A percentile compares a stretch with the other conserved stretches of the same genome.
These are phyloP conservation scores for Blastobotrys persicus DNA, from an alignment of 1,139 yeast species.

Conservation along the genomic window DNA sequence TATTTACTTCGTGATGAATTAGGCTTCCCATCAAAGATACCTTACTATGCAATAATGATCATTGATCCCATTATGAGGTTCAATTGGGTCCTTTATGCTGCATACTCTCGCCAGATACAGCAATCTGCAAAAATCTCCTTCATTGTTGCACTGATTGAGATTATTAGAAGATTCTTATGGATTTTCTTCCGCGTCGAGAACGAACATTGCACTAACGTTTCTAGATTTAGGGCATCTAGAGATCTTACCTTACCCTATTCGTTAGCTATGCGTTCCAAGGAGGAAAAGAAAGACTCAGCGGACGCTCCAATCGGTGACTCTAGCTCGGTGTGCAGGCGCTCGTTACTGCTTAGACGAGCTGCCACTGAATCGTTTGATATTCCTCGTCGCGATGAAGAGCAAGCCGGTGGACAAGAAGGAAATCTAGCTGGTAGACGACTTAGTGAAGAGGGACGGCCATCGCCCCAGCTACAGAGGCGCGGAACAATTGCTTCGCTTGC, in stretches of 20 bases:
- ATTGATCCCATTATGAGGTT: slow-evolving; percentile 72
- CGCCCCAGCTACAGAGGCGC: slow-evolving; percentile 10
- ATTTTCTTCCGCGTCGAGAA: slow-evolving; percentile 89
- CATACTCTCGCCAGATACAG: slow-evolving; percentile 69
- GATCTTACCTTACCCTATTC: slow-evolving; percentile 82
- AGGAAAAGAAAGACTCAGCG: slow-evolving; percentile 19
- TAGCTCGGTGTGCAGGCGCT: not conserved
- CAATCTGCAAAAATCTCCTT: slow-evolving; percentile 93
- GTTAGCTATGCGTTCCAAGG: slow-evolving; percentile 11
- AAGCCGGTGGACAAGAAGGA: not conserved
- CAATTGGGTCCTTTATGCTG: slow-evolving; percentile 83
- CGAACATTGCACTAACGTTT: slow-evolving; percentile 90
- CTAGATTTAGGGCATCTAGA: slow-evolving; percentile 77
- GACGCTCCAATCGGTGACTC: not conserved
- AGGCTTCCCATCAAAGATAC: slow-evolving; percentile 55
- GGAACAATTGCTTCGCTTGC: slow-evolving; percentile 17
- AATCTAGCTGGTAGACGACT: not conserved
- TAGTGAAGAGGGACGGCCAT: not conserved
- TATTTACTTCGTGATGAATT: slow-evolving; percentile 68
- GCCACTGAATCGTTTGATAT: slow-evolving; percentile 1
- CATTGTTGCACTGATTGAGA: slow-evolving; percentile 75
- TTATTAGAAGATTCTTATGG: slow-evolving; percentile 83
- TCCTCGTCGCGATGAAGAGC: not conserved
- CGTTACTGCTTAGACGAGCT: not conserved
- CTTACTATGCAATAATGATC: slow-evolving; percentile 73